Base-by-base conservation (phyloP, 2,329 filamentous ascomycete species). In the Sclerotinia minor region DNA sequence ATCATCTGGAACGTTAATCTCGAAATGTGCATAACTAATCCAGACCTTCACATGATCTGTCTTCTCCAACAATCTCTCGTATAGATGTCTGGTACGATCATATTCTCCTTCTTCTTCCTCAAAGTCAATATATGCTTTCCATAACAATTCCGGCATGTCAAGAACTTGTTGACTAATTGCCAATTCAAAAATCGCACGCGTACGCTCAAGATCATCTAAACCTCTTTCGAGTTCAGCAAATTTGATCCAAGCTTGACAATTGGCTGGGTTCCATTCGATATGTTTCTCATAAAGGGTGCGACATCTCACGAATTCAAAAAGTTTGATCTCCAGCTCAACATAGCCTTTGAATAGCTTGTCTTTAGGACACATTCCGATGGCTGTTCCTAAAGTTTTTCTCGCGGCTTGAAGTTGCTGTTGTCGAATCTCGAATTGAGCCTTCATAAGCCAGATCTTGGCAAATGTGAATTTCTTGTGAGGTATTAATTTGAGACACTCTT, bases 31-130 rank as follows among this genome's bases (percentile, higher is more conserved):
- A 80, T 94, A 99, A 78, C 92, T 94, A 79, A 95, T 96, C 95
- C 95, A 99, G 69, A 99, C 95, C 83, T 98, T 99, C 83, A 97
- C 93, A 77, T 99, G 95, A 76, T 95, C 90, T n/a, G 95, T 97
- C 87, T 96, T 97, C 75, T 92, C 84, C 54, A 99, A 85, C 17
- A 99, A 84, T 9, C 94, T 87, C 81, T 98, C 94, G 80, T 98
- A 99, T 55, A 99, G 82, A 4, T 82, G 81, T 60, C 95, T 85
- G 5, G 93, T 92, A 60, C 89, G 84, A 65, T 93, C 92, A 79
- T 94, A 97, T 79, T 97, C 92, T 75, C 89, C 92, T 79, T 97
- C 92, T 75, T 96, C 92, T 77, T 98, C 94, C 80, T 99, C 95
- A 76, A 98, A 98, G 79, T 99, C 95, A 74, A 99, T 98, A 79